Evolutionary conservation across 2,329 filamentous ascomycete genomes (phyloP).

Genomic region (Colletotrichum scovillei): DNA sequence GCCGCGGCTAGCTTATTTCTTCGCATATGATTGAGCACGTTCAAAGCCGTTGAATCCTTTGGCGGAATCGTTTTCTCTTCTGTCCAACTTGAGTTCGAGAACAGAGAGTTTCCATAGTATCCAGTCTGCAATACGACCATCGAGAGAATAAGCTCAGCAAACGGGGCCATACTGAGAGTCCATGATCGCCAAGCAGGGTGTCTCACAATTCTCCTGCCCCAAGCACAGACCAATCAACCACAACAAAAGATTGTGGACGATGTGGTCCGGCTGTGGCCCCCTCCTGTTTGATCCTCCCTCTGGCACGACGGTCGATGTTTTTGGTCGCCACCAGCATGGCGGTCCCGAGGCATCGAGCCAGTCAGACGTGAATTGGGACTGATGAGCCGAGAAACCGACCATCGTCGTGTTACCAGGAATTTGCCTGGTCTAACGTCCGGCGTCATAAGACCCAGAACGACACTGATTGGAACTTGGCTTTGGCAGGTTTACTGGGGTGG

Average conservation of each 20-base stretch:
- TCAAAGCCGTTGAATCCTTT: background rate
- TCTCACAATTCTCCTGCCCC: background rate
- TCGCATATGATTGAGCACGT: background rate
- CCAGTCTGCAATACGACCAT: background rate
- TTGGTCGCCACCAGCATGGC: constrained; percentile 19
- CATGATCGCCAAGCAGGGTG: background rate
- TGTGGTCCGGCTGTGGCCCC: constrained; percentile 31
- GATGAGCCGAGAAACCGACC: background rate
- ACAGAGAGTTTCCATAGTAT: background rate
- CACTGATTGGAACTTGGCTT: background rate
- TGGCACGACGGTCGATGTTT: constrained; percentile 23
- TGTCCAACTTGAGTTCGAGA: no score
- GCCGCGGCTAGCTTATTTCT: background rate
- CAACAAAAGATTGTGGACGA: background rate
- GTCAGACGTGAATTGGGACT: background rate
- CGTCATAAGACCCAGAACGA: background rate
- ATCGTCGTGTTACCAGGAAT: background rate
- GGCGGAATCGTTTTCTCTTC: no score
- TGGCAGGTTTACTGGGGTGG: constrained; percentile 12
- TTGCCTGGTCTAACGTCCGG: background rate
- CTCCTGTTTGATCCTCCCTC: constrained; percentile 34
- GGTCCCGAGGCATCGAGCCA: constrained; percentile 5
- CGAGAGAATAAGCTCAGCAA: background rate
- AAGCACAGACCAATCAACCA: constrained; percentile 15
- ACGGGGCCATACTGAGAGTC: background rate